A percentile compares a stretch with the other conserved stretches of the same genome.
These are phyloP conservation scores for Thelonectria olida DNA, from an alignment of 2,329 filamentous ascomycete genomes.

Conservation along the genomic window DNA sequence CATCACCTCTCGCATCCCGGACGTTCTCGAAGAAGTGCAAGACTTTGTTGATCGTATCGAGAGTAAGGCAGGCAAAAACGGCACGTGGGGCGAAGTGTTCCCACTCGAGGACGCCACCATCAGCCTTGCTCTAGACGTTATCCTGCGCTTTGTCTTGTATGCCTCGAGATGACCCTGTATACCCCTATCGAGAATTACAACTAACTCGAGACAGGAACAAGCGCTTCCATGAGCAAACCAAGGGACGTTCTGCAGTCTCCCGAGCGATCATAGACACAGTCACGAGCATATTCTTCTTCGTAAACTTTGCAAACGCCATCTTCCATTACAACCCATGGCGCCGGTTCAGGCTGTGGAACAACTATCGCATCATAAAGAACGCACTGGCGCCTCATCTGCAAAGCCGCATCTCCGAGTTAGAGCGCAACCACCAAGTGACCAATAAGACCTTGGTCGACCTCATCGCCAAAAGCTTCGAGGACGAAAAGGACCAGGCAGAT, in stretches of 20 bases:
- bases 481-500: conserved; percentile 14
- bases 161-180: neutral
- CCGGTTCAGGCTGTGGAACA: conserved; percentile 27
- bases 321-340: conserved; percentile 28
- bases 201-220: conserved; percentile 15
- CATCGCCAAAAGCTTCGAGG: conserved; percentile 20
- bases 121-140: conserved; percentile 53
- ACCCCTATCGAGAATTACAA: neutral
- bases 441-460: conserved; percentile 30
- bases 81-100: conserved; percentile 33
- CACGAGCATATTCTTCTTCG: conserved; percentile 18
- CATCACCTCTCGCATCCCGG: conserved; percentile 45
- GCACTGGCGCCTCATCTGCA: conserved; percentile 16
- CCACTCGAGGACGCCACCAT: conserved; percentile 46
- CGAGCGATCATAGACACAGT: conserved; percentile 25
- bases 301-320: conserved; percentile 20
- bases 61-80: conserved; percentile 15
- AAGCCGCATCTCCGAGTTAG: conserved; percentile 14
- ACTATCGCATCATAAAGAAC: conserved; percentile 23
- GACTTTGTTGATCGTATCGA: conserved; percentile 43
- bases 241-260: conserved; percentile 10
- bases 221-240: conserved; percentile 26
- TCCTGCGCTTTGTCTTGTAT: conserved; percentile 47
- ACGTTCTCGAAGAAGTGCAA: conserved; percentile 48
- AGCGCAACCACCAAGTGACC: neutral